Evolutionary conservation across 2,329 filamentous ascomycete genomes (phyloP), one percentile per base, ranked within the genome.

Genomic region (Periconia digitata): DNA sequence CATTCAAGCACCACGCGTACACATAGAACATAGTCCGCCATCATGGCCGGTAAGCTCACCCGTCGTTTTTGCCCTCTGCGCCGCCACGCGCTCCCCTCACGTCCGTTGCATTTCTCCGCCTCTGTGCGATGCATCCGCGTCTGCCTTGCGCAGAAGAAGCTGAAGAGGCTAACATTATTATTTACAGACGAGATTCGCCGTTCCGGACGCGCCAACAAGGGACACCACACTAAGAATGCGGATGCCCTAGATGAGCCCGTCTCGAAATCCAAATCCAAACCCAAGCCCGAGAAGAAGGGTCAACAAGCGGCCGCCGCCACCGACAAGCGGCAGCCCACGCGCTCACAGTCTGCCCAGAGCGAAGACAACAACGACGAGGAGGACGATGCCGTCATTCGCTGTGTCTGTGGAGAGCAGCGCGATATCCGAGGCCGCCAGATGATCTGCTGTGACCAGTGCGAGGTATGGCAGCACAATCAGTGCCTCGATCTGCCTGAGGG

Each of bases 381-480:
- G 78, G 74, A 86, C 83, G 81, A 87, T 51, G 89, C 91, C 64
- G 82, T 94, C 58, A 95, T 97, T 56, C 87, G 92, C 58, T 99
- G 92, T 71, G 88, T 96, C 42, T 99, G 92, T 67, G 92, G 94
- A 58, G 87, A 90, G 50, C 89, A 89, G 38, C 64, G 64, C 54
- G 89, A 92, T 59, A 89, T 95, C 59, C 86, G 89, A 13, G 89
- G 88, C 57, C 87, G 94, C 61, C 86, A 91, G 44, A 97, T 95
- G 91, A 96, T 99, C 63, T 90, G 89, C 52, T 99, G 94, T 76
- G 94, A 99, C 72, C 84, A 83, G 40, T 99, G 94, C 72, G 85
- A 84, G 41, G 92, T 87, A 36, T 99, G 94, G 94, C 94, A 99
- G 73, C 94, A 99, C 73, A 96, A 96, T 65, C 86, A 95, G 55